Evolutionary conservation across 768 basidiomycete genomes (phyloP), one percentile per base, ranked within the genome.

Genomic region (Podaxis rugospora): DNA sequence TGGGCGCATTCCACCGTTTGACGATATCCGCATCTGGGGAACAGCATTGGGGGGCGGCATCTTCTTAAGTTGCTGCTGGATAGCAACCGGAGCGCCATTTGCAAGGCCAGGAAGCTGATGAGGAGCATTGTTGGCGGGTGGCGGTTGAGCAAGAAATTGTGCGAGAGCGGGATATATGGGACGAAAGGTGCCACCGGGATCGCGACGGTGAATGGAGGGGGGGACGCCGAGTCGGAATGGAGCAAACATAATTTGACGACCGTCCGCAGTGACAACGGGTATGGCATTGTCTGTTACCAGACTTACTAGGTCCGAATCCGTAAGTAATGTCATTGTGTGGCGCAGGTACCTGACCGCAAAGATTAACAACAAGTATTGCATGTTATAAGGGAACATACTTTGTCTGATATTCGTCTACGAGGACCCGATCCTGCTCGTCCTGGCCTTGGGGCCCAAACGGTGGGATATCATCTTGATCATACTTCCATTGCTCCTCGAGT

Each of bases 391-490:
- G 53, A 55, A 68, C 72, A 40, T 78, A 84, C 81, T 79, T 75
- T 5, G 83, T 70, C 51, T 84, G 80, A 64, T 80, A 89, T 61
- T 92, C 91, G 64, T 93, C 90, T 6, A 92, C 69, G n/a, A 92
- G 72, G 0, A 81, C 70, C 6, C 90, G 79, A 59, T 87, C 83
- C 51, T 86, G 83, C 67, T 91, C 90, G 14, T 92, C 89, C 4
- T 80, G 62, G 10, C 88, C 87, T 51, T 81, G 79, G 2, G 83
- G 79, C 4, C 80, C 85, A 61, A 80, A 72, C 0, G 80, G 70
- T 13, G 86, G 84, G 5, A 66, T 72, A 63, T 90, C 88, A 58
- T 92, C 89, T 5, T 73, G 67, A 65, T 92, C 90, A 62, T 82
- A 92, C 57, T 78, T 76, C 89, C 89, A 93, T 39, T 81, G 81